Base-by-base conservation (phyloP, 371 early-diverging fungal genomes). In the Rhizopus sp. region DNA sequence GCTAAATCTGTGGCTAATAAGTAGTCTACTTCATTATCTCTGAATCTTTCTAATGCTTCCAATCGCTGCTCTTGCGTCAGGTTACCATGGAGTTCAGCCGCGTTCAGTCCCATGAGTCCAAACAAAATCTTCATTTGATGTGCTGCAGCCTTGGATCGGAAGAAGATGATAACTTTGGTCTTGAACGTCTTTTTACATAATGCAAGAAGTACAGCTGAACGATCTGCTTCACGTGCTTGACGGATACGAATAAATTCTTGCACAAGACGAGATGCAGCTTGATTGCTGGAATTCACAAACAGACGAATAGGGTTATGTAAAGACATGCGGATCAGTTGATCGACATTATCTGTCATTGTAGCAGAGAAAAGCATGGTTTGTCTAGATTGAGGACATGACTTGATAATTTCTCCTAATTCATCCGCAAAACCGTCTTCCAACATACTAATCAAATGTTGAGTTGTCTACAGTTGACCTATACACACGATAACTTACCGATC, bases 311-410 rank as follows among this genome's bases (percentile, higher is more conserved):
- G 99, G 16, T 88, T 77, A 52, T 91, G 86, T 50, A 98, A 81
- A 0, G 97, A 96, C 73, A 98, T 84, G 40, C 94, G 90, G 47
- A 96, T 88, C 51, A 99, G 82, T 64, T 96, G 88, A 69, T 97
- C 96, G 32, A 97, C 96, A 64, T 98, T 97, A 69, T 95, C 96
- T 3, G 99, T 99, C 99, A 99, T 99, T n/a, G 99, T 99, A 13
- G 99, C 99, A 40, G 97, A 96, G 82, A 99, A 99, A 46, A 99
- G 86, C 91, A 99, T 93, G 1, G 99, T 98, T 70, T 99, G 99
- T 61, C 99, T 86, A 17, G 88, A 82, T 46, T 82, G 81, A 10
- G 99, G 98, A 53, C 95, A 93, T 15, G 89, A 66, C 51, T 91
- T 89, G 68, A 99, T 85, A 77, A 99, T 98, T 66, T 97, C 95